Percentiles rank a stretch among this genome's conserved stretches.
Evolutionary conservation across 2,329 filamentous ascomycete species (phyloP).

Genomic region (Xylaria sp.): DNA sequence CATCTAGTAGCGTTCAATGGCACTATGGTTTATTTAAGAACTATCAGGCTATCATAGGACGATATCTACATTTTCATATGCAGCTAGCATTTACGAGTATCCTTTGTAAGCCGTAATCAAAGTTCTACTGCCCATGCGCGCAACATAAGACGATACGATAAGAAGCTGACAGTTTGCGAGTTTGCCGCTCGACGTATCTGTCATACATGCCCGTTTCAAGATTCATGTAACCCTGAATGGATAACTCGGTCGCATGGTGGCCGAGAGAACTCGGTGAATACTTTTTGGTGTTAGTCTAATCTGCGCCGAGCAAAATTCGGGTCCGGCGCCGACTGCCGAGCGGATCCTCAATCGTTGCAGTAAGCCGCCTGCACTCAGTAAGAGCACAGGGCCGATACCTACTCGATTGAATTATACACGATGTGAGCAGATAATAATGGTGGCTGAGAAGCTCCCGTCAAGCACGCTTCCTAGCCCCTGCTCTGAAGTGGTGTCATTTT

Average conservation of each 20-base stretch:
- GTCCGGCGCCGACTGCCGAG: constrained; percentile 21
- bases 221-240: not conserved
- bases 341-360: constrained; percentile 6
- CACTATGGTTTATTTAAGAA: constrained; percentile 3
- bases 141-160: not conserved
- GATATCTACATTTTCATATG: not conserved
- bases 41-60: not conserved
- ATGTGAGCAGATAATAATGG: constrained; percentile 19
- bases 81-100: not conserved
- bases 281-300: constrained; percentile 13
- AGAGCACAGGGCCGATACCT: not conserved
- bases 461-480: not conserved
- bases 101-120: not conserved
- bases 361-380: not conserved
- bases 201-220: not conserved
- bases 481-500: not conserved
- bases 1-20: not conserved
- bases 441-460: constrained; percentile 11
- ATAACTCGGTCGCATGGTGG: not conserved
- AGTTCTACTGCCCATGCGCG: not conserved
- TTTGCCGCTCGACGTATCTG: constrained; percentile 10
- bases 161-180: constrained; percentile 18
- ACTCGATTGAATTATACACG: not conserved
- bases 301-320: constrained; percentile 9
- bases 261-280: constrained; percentile 9